Conservation (phyloP, 2,329 filamentous ascomycete species). For the Fusarium nisikadoi region DNA sequence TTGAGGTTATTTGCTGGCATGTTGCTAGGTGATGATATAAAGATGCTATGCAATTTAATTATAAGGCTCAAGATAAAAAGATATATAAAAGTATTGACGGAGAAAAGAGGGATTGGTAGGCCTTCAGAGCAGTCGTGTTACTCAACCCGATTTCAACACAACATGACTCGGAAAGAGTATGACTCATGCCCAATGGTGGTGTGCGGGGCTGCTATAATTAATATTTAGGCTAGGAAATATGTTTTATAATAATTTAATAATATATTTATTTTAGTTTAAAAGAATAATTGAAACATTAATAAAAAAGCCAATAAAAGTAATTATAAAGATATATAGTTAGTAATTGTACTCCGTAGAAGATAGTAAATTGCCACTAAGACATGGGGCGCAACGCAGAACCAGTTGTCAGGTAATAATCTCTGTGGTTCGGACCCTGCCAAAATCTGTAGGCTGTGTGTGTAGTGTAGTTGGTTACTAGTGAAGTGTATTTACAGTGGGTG, state of each 20-base stretch:
- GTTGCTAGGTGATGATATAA: neutral
- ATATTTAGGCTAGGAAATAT: too few species aligned
- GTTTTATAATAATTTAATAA: too few species aligned
- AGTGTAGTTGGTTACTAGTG: too few species aligned
- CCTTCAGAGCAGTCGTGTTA: neutral
- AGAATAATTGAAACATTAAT: too few species aligned
- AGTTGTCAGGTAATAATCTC: neutral
- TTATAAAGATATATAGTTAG: too few species aligned
- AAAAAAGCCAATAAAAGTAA: too few species aligned
- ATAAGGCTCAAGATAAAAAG: too few species aligned
- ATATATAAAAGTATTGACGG: neutral
- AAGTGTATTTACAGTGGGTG: neutral
- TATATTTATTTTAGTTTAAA: too few species aligned
- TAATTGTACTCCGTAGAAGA: too few species aligned
- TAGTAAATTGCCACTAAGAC: too few species aligned
- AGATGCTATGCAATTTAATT: accelerated
- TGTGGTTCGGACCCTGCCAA: neutral
- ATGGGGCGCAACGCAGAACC: neutral
- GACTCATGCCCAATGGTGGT: too few species aligned
- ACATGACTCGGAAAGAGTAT: neutral
- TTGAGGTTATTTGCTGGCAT: neutral
- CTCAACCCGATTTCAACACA: accelerated
- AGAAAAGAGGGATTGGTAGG: accelerated
- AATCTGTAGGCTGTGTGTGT: neutral
- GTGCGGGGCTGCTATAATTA: too few species aligned